Base-by-base conservation (phyloP, 2,329 filamentous ascomycete genomes). In the Colletotrichum lupini region DNA sequence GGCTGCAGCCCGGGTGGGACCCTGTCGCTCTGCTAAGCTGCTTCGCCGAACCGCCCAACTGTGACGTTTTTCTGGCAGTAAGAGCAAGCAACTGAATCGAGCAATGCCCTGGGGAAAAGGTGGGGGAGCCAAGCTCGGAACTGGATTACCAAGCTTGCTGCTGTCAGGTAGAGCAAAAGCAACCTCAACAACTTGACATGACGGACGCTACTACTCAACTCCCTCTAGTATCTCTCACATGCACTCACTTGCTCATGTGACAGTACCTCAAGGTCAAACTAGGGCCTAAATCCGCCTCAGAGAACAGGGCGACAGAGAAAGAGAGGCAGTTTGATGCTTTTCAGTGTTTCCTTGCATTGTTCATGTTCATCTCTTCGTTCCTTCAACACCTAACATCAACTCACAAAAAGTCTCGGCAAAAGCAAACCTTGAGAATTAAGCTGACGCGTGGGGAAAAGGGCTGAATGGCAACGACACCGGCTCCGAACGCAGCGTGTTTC, bases 111-210 rank as follows among this genome's bases (percentile, higher is more conserved):
- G 52, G 35, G 42, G 24, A 22, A 49, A 49, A 42, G 32, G 57
- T 19, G 22, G 57, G 57, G 57, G 57, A 26, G 32, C 56, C 22
- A 49, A 49, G 42, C 19, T 49, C 42, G 28, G 55, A 30, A 19
- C n/a, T 28, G 37, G 66, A 73, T 73, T 73, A 73, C 70, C 70
- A 73, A 73, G 66, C 70, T 42, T 42, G 37, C 37, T 42, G 37
- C 6, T 59, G 26, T 59, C 16, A 52, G 67, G 64, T 59, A 52
- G 64, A 59, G 37, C 5, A 53, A 19, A 26, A 16, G 46, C 60
- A 11, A 49, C 42, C 42, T 49, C 16, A 49, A 49, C 42, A 49
- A n/a, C 42, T 49, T 22, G 42, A 49, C 42, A 49, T n/a, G 8
- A 49, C 42, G 8, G 42, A 49, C 37, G 37, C 42, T 49, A 49